phyloP scores from a whole-genome alignment of 495 filamentous ascomycete genomes.

The Bacidia rubella region DNA sequence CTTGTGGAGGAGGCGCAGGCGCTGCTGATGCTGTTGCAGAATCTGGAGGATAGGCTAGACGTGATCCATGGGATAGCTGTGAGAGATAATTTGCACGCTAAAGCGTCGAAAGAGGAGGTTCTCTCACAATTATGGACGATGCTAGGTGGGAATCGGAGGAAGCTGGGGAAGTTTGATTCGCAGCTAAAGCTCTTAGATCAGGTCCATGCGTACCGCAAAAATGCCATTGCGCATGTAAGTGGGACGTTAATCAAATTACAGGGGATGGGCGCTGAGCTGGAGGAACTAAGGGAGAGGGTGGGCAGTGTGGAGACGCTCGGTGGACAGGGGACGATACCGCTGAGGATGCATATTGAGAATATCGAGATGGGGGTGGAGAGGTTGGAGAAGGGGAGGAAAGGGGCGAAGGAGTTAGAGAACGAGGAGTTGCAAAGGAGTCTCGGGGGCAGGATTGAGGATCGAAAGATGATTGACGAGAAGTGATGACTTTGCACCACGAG shows the following conservation, averaged over 20 bases:
- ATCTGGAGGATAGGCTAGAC: conserved; percentile 49
- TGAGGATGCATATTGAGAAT: conserved; percentile 55
- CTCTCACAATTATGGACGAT: conserved; percentile 54
- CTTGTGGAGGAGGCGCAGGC: conserved; percentile 55
- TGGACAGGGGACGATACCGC: conserved; percentile 36
- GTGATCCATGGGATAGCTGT: conserved; percentile 49
- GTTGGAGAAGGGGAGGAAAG: conserved; percentile 41
- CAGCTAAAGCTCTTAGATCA: conserved; percentile 45
- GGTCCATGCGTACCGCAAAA: conserved; percentile 44
- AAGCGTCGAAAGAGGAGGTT: conserved; percentile 42
- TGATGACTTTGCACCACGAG: not conserved
- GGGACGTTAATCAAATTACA: conserved; percentile 49
- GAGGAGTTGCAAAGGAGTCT: conserved; percentile 40
- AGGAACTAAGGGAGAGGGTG: conserved; percentile 53
- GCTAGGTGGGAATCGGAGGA: conserved; percentile 47
- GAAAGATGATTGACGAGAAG: conserved; percentile 9
- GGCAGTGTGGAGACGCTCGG: conserved; percentile 43
- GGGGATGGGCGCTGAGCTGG: conserved; percentile 50
- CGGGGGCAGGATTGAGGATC: conserved; percentile 16
- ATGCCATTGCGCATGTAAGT: conserved; percentile 44
- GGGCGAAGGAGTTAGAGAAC: conserved; percentile 42
- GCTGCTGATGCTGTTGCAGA: conserved; percentile 40
- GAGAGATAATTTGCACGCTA: conserved; percentile 36
- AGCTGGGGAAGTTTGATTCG: conserved; percentile 39
- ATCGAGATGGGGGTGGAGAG: conserved; percentile 54